Evolutionary conservation across 2,329 filamentous ascomycete species (phyloP), one percentile per base, ranked within the genome.

Genomic region (Periconia sp.): DNA sequence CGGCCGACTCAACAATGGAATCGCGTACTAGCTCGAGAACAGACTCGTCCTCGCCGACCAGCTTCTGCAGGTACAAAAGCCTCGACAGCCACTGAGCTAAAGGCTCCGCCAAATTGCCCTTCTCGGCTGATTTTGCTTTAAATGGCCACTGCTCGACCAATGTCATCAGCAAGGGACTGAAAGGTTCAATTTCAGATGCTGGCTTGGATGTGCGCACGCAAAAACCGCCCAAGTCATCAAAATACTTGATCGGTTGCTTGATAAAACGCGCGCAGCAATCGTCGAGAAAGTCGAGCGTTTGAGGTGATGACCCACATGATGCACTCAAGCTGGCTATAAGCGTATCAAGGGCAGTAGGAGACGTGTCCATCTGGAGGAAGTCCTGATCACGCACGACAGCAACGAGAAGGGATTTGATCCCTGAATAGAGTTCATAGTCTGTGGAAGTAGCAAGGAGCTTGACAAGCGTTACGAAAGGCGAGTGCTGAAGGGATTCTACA

Each of bases 111-210:
- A 54, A 43, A 18, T 52, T 59, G 4, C 46, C 55, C 18, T 59
- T 61, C 24, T 60, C 48, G 2, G 50, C 30, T 30, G 62, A 60
- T 2, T 60, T 57, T 13, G 61, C 73, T 38, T 65, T 66, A 57
- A 89, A 95, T 0, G 85, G 81, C 70, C 91, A 81, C 66, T 96
- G 92, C 64, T 96, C 92, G 3, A 82, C 73, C 15, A 95, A 75
- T 0, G 85, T 81, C 53, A 89, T 78, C 9, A 84, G 75, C 3
- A 96, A 59, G 13, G 90, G 78, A 54, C 87, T 90, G 9, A 82
- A 66, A 21, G 73, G 47, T 43, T 53, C 28, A 23, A 50, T 23
- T 3, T 54, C 42, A 25, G 65, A 51, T 30, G 38, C 43, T 22
- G 57, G 44, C 35, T 36, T 55, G 10, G 49, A 46, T 12, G 18